phyloP scores from a whole-genome alignment of 2,329 filamentous ascomycete species.

The Scytalidium lignicola region DNA sequence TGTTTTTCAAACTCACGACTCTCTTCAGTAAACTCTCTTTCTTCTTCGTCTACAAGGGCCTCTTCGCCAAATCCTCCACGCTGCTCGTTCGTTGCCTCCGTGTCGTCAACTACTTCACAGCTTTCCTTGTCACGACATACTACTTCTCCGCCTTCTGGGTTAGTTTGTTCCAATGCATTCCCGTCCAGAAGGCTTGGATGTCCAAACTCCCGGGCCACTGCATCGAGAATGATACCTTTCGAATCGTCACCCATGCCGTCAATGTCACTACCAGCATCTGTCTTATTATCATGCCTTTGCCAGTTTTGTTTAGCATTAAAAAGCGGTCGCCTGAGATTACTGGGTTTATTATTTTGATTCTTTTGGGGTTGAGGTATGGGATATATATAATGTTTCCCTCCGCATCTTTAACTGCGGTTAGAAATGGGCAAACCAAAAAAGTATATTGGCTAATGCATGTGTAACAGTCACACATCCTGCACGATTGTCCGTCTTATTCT shows the following conservation, averaged over 20 bases:
- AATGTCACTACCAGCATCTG: constrained; percentile 8
- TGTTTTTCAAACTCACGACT: constrained; percentile 9
- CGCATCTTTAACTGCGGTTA: not conserved
- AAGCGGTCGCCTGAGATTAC: constrained; percentile 4
- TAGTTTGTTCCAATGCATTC: constrained; percentile 3
- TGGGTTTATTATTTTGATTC: constrained; percentile 7
- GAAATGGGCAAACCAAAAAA: no score
- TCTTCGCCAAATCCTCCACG: constrained; percentile 4
- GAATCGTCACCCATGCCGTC: constrained; percentile 4
- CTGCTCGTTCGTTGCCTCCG: constrained; percentile 4
- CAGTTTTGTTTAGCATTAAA: constrained; percentile 5
- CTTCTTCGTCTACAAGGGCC: constrained; percentile 3
- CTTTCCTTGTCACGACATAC: constrained; percentile 2
- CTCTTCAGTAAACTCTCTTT: constrained; percentile 8
- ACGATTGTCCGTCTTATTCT: not conserved
- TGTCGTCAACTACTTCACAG: constrained; percentile 3
- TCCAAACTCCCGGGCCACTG: constrained; percentile 1
- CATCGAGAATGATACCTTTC: constrained; percentile 5
- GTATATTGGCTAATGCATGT: not conserved
- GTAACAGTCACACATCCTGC: not conserved
- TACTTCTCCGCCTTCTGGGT: constrained; percentile 4
- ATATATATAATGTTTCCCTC: not conserved
- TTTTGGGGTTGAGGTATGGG: constrained; percentile 9
- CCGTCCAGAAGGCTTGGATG: constrained; percentile 4
- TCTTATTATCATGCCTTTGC: constrained; percentile 7